Conservation (phyloP, 495 filamentous ascomycete species). For the Astrocystis sublimbata region DNA sequence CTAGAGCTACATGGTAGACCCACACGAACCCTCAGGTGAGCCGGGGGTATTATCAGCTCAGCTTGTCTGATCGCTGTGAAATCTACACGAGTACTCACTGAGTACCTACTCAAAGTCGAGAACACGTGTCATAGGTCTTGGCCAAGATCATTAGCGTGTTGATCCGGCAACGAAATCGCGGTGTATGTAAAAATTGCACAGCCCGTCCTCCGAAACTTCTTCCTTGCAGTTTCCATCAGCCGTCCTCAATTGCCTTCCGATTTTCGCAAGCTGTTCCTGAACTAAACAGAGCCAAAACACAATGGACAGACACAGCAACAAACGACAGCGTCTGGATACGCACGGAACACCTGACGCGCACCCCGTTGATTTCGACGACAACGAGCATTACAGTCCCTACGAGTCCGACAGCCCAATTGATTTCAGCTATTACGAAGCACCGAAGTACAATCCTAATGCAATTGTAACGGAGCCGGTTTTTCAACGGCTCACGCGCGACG, state of each 20-base stretch:
- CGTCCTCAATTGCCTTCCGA: background rate
- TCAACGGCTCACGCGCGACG: background rate
- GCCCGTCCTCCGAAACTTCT: background rate
- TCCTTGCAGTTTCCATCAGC: background rate
- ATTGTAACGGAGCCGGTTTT: background rate
- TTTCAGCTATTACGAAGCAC: background rate
- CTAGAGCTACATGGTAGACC: too few relatives aligned
- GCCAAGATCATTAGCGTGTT: background rate
- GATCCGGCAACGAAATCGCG: background rate
- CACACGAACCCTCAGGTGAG: too few relatives aligned
- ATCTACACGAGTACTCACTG: too few relatives aligned
- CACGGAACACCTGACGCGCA: background rate
- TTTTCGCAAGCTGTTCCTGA: background rate
- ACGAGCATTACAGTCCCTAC: background rate
- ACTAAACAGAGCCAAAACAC: background rate
- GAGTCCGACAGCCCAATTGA: background rate
- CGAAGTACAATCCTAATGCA: background rate
- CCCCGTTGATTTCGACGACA: background rate
- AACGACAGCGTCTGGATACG: slow-evolving; percentile 2
- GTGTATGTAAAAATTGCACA: too few relatives aligned
- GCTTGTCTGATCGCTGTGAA: too few relatives aligned
- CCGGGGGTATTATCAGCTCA: too few relatives aligned
- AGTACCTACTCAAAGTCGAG: too few relatives aligned
- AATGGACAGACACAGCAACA: background rate
- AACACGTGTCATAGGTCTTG: background rate